A percentile compares a stretch with the other conserved stretches of the same genome.
Evolutionary conservation across 768 basidiomycete genomes (phyloP).

Genomic region (Pleurotus pulmonarius): DNA sequence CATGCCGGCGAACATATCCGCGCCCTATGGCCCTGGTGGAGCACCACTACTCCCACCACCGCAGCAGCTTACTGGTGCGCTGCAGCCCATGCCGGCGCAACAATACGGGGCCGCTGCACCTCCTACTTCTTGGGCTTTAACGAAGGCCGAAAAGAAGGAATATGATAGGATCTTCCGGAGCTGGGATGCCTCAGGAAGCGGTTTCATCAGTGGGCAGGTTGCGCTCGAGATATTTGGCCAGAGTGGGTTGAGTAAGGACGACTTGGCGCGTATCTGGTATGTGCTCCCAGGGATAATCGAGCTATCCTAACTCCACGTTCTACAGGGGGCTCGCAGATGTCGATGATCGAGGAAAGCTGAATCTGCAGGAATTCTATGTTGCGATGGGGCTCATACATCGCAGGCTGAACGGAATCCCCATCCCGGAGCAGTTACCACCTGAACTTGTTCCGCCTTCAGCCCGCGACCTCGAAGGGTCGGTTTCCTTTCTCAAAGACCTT

Average conservation of each 20-base stretch:
- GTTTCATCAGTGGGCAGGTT: constrained; percentile 82
- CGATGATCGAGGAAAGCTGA: constrained; percentile 93
- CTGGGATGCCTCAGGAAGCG: constrained; percentile 82
- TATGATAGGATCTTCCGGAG: constrained; percentile 96
- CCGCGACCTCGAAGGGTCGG: constrained; percentile 83
- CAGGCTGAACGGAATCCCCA: constrained; percentile 86
- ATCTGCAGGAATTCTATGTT: constrained; percentile 94
- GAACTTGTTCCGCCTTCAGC: constrained; percentile 93
- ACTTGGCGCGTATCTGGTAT: constrained; percentile 91
- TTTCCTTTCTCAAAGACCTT: constrained; percentile 84
- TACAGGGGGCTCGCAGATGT: constrained; percentile 87
- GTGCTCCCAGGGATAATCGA: constrained; percentile 19
- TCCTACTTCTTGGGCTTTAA: constrained; percentile 82
- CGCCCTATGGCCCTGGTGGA: constrained; percentile 57
- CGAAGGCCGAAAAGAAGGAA: constrained; percentile 89
- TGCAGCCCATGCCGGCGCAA: constrained; percentile 79
- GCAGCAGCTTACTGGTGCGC: constrained; percentile 49
- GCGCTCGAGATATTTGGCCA: constrained; percentile 94
- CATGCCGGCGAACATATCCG: constrained; percentile 71
- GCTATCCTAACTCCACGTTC: background rate
- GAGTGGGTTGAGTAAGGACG: constrained; percentile 84
- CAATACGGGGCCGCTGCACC: constrained; percentile 62
- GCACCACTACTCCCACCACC: constrained; percentile 62
- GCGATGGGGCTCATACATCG: constrained; percentile 99
- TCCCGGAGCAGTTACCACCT: constrained; percentile 81